Evolutionary conservation across 108 stramenopile species (phyloP).

Genomic region (Craspedostauros australis): DNA sequence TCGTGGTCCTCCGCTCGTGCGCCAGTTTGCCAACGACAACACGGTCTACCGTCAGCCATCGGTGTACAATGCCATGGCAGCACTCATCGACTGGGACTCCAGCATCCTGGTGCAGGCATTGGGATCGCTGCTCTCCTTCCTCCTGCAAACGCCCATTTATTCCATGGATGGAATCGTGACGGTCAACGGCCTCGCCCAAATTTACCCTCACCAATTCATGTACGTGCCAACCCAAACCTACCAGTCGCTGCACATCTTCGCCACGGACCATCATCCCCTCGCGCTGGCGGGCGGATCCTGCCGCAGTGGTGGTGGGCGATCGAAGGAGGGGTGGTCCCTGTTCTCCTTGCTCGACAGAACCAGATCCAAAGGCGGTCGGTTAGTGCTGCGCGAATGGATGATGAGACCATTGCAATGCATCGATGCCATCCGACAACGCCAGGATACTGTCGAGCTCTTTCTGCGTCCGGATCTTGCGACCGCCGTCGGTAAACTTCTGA

Average conservation of each 20-base stretch:
- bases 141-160: conserved; percentile 65
- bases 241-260: conserved; percentile 68
- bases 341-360: conserved; percentile 88
- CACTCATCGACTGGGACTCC: conserved; percentile 82
- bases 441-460: conserved; percentile 85
- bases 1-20: neutral
- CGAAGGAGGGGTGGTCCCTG: conserved; percentile 92
- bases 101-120: conserved; percentile 61
- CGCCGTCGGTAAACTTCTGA: conserved; percentile 36
- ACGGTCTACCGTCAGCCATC: neutral
- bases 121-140: conserved; percentile 66
- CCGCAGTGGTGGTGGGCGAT: conserved; percentile 30
- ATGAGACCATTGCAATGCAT: conserved; percentile 63
- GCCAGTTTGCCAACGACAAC: too few relatives aligned
- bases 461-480: conserved; percentile 43
- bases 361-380: conserved; percentile 67
- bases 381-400: conserved; percentile 88
- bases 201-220: conserved; percentile 50
- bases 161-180: conserved; percentile 54
- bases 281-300: conserved; percentile 28
- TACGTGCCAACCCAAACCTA: conserved; percentile 51
- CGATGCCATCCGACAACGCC: conserved; percentile 46
- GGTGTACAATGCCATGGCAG: neutral
- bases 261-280: conserved; percentile 79
- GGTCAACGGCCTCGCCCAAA: conserved; percentile 49